phyloP scores from a whole-genome alignment of 257 asterid species.

The Solanum stenotomum region DNA sequence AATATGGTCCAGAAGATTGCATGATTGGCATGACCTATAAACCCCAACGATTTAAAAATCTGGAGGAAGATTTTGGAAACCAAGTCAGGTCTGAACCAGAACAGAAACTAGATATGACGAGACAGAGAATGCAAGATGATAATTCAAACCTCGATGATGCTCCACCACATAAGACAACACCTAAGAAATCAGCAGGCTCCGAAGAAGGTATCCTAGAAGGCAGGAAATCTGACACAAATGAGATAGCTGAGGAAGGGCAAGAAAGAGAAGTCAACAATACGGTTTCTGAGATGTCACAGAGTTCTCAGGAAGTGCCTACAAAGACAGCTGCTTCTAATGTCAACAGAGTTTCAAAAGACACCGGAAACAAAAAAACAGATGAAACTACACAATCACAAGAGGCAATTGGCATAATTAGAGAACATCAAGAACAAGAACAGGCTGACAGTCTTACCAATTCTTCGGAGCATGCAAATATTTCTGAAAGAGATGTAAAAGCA shows the following conservation, averaged over 20 bases:
- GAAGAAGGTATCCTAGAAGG: neutral
- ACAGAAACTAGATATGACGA: neutral
- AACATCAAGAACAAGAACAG: neutral
- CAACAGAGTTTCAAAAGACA: constrained; percentile 1
- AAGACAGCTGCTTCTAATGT: neutral
- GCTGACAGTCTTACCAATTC: neutral
- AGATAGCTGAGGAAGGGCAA: neutral
- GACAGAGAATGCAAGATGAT: neutral
- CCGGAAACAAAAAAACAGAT: neutral
- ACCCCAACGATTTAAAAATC: neutral
- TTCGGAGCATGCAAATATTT: neutral
- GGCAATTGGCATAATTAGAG: neutral
- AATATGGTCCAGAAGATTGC: constrained; percentile 1
- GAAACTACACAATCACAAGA: neutral
- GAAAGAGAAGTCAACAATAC: neutral
- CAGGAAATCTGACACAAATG: neutral
- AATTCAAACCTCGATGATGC: neutral
- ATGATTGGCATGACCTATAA: neutral
- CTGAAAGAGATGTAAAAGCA: constrained; percentile 5
- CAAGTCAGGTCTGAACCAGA: neutral
- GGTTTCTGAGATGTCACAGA: neutral
- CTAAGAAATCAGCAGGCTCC: neutral
- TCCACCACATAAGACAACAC: neutral
- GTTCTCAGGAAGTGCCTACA: neutral
- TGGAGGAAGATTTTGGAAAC: neutral